phyloP scores from a whole-genome alignment of 345 rosid species.

The Camelina sativa region DNA sequence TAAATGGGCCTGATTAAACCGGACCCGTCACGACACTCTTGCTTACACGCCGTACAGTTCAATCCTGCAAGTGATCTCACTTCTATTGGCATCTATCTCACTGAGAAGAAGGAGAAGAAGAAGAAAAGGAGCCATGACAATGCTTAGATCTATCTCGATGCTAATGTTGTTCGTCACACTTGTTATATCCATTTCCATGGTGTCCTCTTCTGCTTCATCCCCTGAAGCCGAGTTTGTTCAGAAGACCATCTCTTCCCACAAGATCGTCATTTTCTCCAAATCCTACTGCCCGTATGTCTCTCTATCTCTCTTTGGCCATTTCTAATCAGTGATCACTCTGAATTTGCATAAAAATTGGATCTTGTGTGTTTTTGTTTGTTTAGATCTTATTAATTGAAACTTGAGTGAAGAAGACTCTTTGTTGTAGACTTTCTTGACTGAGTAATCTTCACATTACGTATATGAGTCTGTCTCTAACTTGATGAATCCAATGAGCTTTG shows the following conservation, averaged over 20 bases:
- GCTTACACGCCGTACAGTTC: neutral
- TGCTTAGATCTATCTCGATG: constrained; percentile 36
- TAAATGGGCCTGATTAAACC: neutral
- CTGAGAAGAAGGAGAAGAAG: constrained; percentile 25
- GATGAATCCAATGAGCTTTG: constrained; percentile 3
- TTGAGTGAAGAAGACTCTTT: neutral
- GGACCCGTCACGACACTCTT: neutral
- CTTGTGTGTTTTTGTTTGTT: constrained; percentile 10
- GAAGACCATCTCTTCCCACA: constrained; percentile 78
- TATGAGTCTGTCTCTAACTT: neutral
- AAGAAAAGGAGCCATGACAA: constrained; percentile 30
- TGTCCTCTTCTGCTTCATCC: constrained; percentile 43
- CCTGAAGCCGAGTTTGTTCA: constrained; percentile 63
- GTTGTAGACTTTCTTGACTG: neutral
- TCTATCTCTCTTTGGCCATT: neutral
- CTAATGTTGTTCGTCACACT: constrained; percentile 26
- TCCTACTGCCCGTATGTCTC: constrained; percentile 88
- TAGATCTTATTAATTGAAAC: constrained; percentile 23
- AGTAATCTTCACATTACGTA: too few species aligned
- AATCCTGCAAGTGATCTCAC: constrained; percentile 16
- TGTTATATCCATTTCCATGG: constrained; percentile 36
- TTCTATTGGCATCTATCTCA: constrained; percentile 19
- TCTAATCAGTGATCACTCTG: neutral
- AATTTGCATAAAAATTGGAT: constrained; percentile 7
- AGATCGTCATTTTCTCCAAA: constrained; percentile 96